Percentiles rank a stretch among this genome's conserved stretches.
phyloP scores from a whole-genome alignment of 2,329 filamentous ascomycete species.

The Zasmidium angulare region DNA sequence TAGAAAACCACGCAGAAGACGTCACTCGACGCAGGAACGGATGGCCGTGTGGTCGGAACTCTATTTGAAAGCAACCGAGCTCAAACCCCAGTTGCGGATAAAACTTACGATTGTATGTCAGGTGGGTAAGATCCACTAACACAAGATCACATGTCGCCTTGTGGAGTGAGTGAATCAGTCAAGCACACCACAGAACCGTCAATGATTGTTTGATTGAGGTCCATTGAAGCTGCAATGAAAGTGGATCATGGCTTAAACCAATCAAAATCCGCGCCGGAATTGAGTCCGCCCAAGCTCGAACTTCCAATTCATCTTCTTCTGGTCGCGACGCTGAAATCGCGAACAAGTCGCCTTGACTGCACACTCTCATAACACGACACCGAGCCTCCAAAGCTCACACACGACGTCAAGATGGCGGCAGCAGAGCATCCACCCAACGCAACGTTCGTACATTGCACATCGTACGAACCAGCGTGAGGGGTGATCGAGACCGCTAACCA shows the following conservation, averaged over 20 bases:
- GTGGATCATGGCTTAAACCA: too few relatives aligned
- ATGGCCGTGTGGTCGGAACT: too few relatives aligned
- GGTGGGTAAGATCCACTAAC: too few relatives aligned
- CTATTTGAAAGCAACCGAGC: background rate
- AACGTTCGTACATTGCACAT: constrained; percentile 45
- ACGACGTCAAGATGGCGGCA: constrained; percentile 16
- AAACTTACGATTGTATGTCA: background rate
- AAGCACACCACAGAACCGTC: too few relatives aligned
- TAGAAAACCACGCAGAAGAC: background rate
- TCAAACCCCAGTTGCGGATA: background rate
- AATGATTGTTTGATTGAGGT: too few relatives aligned
- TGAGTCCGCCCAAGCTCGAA: too few relatives aligned
- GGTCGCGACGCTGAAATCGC: background rate
- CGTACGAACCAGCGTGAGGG: constrained; percentile 36
- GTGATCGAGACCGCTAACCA: background rate
- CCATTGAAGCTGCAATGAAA: too few relatives aligned
- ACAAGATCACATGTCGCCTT: too few relatives aligned
- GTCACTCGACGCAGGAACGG: background rate
- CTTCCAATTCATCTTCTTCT: constrained; percentile 1
- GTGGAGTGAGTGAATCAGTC: too few relatives aligned
- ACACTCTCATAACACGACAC: background rate
- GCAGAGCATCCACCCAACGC: constrained; percentile 31
- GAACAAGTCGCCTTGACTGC: background rate
- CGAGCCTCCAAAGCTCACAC: background rate
- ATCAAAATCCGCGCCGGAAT: too few relatives aligned